Evolutionary conservation across 805 yeast species (phyloP).

Genomic region (Ogataea populi-albae): DNA sequence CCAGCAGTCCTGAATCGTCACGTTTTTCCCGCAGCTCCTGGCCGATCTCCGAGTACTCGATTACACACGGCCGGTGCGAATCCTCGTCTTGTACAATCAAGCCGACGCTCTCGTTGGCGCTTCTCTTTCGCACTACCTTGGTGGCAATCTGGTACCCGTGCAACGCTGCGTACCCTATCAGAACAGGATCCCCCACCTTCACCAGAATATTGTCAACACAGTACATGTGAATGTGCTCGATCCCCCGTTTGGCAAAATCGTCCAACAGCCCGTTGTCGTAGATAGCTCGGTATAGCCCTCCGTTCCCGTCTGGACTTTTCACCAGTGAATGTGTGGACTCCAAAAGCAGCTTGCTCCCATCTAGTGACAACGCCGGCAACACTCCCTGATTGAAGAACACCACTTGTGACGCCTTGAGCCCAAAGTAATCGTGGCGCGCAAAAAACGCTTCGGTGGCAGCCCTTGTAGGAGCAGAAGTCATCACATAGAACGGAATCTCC

Average conservation of each 20-base stretch:
- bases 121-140: slow-evolving; percentile 90
- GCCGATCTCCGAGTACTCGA: slow-evolving; percentile 91
- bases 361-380: slow-evolving; percentile 76
- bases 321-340: slow-evolving; percentile 55
- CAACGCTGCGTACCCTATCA: slow-evolving; percentile 77
- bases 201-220: slow-evolving; percentile 95
- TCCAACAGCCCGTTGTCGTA: slow-evolving; percentile 58
- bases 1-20: slow-evolving; percentile 61
- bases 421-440: slow-evolving; percentile 60
- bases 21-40: slow-evolving; percentile 64
- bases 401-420: slow-evolving; percentile 58
- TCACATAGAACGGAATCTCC: slow-evolving; percentile 77
- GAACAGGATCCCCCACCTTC: slow-evolving; percentile 88
- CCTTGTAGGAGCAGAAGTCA: slow-evolving; percentile 93
- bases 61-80: slow-evolving; percentile 72
- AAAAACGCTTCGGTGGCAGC: slow-evolving; percentile 72
- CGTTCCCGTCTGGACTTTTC: slow-evolving; percentile 97
- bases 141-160: slow-evolving; percentile 76
- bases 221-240: slow-evolving; percentile 91
- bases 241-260: slow-evolving; percentile 64
- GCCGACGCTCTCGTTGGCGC: slow-evolving; percentile 87
- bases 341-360: slow-evolving; percentile 69
- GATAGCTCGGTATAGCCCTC: slow-evolving; percentile 90
- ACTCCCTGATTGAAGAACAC: slow-evolving; percentile 92
- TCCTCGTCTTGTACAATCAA: slow-evolving; percentile 70